phyloP scores from a whole-genome alignment of 176 grass and related monocot species.

The Aegilops sharonensis region DNA sequence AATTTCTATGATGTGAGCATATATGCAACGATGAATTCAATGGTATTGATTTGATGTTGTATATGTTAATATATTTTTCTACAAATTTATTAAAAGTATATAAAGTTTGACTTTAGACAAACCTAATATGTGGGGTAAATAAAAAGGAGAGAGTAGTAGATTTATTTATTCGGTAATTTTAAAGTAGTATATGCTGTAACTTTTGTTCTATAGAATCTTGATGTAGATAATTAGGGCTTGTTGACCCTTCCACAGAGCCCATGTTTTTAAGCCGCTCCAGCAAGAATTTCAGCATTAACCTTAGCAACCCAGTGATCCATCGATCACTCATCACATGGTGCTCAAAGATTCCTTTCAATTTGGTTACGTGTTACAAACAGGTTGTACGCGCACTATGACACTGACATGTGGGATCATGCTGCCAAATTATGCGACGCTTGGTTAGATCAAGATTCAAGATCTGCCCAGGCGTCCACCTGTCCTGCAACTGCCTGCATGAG shows the following conservation, averaged over 20 bases:
- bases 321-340: not conserved
- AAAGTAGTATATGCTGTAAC: no score
- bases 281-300: not conserved
- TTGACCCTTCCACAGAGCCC: not conserved
- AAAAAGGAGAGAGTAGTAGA: no score
- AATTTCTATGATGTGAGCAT: no score
- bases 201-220: not conserved
- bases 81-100: no score
- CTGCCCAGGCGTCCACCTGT: not conserved
- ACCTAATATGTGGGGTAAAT: no score
- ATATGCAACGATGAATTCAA: no score
- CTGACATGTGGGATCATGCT: not conserved
- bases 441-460: conserved; percentile 43
- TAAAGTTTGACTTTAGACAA: no score
- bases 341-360: not conserved
- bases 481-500: not conserved
- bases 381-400: not conserved
- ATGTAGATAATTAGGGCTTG: not conserved
- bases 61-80: no score
- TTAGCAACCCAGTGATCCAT: not conserved
- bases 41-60: no score
- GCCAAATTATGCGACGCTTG: conserved; percentile 1
- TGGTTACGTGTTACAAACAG: not conserved
- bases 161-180: no score
- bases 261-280: not conserved